A percentile compares a stretch with the other conserved stretches of the same genome.
phyloP scores from a whole-genome alignment of 1,284 basidiomycete genomes.

The Phellopilus nigrolimitatus region DNA sequence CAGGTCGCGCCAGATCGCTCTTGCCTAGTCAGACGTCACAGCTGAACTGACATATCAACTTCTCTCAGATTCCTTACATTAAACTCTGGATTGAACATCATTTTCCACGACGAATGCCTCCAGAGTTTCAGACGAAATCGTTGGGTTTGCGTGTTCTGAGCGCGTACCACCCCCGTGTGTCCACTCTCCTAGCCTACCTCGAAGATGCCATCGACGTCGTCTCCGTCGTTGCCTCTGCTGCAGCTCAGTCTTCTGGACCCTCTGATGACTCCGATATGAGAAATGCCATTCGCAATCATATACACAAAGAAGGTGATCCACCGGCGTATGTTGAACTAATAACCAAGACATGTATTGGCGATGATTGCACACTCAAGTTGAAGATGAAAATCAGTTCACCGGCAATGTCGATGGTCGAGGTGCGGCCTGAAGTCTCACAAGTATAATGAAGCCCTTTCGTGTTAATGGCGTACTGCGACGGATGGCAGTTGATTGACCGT shows the following conservation, averaged over 20 bases:
- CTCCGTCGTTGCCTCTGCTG: background rate
- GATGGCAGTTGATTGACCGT: constrained; percentile 51
- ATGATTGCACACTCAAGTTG: constrained; percentile 23
- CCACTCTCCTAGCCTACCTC: constrained; percentile 12
- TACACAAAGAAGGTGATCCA: constrained; percentile 32
- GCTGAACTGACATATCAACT: too few relatives aligned
- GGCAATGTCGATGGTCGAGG: constrained; percentile 52
- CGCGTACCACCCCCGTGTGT: constrained; percentile 13
- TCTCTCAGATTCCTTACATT: too few relatives aligned
- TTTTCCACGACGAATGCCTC: too few relatives aligned
- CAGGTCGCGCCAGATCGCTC: too few relatives aligned
- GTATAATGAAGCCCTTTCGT: background rate
- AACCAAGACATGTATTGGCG: constrained; percentile 41
- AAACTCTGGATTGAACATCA: too few relatives aligned
- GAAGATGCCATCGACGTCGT: background rate
- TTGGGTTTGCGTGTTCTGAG: constrained; percentile 10
- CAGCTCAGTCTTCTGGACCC: too few relatives aligned
- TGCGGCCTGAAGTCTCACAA: constrained; percentile 24
- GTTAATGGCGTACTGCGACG: background rate
- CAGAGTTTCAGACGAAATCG: background rate
- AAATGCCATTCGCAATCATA: background rate
- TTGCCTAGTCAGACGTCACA: too few relatives aligned
- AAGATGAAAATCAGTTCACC: constrained; percentile 31
- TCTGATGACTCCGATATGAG: too few relatives aligned
- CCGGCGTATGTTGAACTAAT: constrained; percentile 38